phyloP scores from a whole-genome alignment of 2,329 filamentous ascomycete species.

The Byssothecium circinans region DNA sequence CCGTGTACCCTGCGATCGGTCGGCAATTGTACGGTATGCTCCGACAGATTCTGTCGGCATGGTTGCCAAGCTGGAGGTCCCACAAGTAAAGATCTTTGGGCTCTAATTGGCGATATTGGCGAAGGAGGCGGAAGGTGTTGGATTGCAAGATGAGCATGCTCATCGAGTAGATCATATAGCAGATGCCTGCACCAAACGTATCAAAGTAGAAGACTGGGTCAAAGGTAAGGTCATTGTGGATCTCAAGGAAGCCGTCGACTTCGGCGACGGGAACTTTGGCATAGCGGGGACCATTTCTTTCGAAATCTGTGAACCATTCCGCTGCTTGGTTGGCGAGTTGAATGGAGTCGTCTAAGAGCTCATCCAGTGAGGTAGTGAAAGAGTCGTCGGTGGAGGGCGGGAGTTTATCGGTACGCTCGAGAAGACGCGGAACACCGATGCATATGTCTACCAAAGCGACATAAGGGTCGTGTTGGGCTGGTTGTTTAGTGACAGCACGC shows the following conservation, averaged over 20 bases:
- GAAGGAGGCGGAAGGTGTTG: conserved; percentile 36
- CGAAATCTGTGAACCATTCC: conserved; percentile 35
- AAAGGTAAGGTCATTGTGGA: conserved; percentile 31
- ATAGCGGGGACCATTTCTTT: conserved; percentile 34
- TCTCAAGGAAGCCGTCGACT: conserved; percentile 31
- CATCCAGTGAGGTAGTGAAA: conserved; percentile 20
- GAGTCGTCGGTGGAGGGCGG: not conserved
- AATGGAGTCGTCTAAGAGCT: conserved; percentile 30
- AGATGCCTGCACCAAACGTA: conserved; percentile 36
- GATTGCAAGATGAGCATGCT: conserved; percentile 40
- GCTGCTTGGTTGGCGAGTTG: conserved; percentile 27
- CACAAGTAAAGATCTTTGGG: conserved; percentile 35
- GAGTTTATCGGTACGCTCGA: conserved; percentile 36
- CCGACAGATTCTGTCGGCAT: conserved; percentile 37
- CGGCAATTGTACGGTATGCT: conserved; percentile 37
- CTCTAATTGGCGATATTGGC: conserved; percentile 26
- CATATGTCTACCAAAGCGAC: conserved; percentile 37
- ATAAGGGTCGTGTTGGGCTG: conserved; percentile 36
- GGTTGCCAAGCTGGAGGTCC: conserved; percentile 33
- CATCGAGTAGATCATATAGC: conserved; percentile 42
- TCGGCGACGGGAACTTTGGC: conserved; percentile 23
- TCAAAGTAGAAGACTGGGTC: conserved; percentile 35
- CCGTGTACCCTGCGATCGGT: conserved; percentile 32
- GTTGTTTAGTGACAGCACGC: conserved; percentile 34
- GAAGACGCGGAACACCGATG: conserved; percentile 38